Percentiles rank a stretch among this genome's conserved stretches.
phyloP scores from a whole-genome alignment of 371 early-diverging fungal genomes.

The Circinella minor region DNA sequence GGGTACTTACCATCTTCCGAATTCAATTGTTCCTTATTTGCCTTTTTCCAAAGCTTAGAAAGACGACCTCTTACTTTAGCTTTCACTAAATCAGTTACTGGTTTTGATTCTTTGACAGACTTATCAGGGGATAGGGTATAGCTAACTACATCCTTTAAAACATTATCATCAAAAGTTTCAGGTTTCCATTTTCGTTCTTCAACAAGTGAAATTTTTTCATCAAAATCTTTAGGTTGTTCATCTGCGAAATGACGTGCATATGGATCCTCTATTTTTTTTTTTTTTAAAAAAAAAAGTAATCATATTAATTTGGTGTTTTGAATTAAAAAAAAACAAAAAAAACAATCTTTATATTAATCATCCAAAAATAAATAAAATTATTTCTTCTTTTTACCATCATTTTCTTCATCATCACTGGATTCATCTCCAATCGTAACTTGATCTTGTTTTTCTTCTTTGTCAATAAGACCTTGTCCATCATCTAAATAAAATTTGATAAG shows the following conservation, averaged over 20 bases:
- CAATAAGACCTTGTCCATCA: constrained; percentile 34
- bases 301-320: no score
- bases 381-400: constrained; percentile 21
- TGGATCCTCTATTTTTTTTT: constrained; percentile 18
- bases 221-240: constrained; percentile 44
- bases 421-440: constrained; percentile 26
- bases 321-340: neutral
- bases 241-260: constrained; percentile 51
- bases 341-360: neutral
- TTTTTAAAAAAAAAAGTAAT: no score
- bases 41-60: constrained; percentile 41
- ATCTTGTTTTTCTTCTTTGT: constrained; percentile 25
- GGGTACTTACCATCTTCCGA: constrained; percentile 17
- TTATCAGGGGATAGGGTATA: constrained; percentile 38
- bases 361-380: no score
- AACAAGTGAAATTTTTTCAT: constrained; percentile 48
- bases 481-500: constrained; percentile 1
- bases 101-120: constrained; percentile 29
- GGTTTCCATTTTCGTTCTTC: constrained; percentile 56
- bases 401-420: constrained; percentile 46
- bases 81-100: constrained; percentile 31
- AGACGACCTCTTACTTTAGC: constrained; percentile 36
- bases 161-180: constrained; percentile 46
- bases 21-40: constrained; percentile 26
- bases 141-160: constrained; percentile 46